These are phyloP conservation scores for Voacanga thouarsii DNA, from an alignment of 257 asterid species.

Conservation along the genomic window DNA sequence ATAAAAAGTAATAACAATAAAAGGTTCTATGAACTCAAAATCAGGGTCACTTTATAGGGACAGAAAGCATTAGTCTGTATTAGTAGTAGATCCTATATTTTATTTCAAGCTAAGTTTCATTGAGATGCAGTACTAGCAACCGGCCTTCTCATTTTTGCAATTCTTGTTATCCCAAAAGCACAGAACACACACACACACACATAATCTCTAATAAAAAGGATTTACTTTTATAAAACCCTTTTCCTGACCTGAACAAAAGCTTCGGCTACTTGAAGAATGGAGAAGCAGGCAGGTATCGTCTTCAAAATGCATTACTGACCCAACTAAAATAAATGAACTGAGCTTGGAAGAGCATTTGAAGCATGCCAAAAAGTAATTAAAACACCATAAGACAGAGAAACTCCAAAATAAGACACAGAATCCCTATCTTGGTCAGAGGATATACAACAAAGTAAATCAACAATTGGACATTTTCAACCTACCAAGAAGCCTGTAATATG, in stretches of 20 bases:
- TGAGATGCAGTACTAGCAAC: not conserved
- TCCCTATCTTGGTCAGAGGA: not conserved
- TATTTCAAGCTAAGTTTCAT: not conserved
- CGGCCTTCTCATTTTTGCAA: not conserved
- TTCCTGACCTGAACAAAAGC: not conserved
- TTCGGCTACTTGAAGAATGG: not conserved
- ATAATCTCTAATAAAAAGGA: not conserved
- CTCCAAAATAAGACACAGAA: constrained; percentile 1
- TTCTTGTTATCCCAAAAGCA: not conserved
- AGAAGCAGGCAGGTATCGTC: not conserved
- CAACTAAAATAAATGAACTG: not conserved
- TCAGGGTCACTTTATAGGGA: not conserved
- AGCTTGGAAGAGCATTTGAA: not conserved
- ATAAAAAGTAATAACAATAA: no score
- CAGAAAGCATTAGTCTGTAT: not conserved
- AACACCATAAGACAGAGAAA: not conserved
- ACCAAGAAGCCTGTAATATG: constrained; percentile 94
- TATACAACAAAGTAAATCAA: not conserved
- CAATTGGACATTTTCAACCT: constrained; percentile 16
- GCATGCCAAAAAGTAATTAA: not conserved
- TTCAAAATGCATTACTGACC: not conserved
- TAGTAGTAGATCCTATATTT: not conserved
- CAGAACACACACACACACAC: not conserved
- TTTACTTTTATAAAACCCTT: not conserved
- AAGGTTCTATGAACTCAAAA: not conserved